A percentile compares a stretch with the other conserved stretches of the same genome.
Conservation (phyloP, 176 grass and related monocot species). For the Triticum dicoccoides region DNA sequence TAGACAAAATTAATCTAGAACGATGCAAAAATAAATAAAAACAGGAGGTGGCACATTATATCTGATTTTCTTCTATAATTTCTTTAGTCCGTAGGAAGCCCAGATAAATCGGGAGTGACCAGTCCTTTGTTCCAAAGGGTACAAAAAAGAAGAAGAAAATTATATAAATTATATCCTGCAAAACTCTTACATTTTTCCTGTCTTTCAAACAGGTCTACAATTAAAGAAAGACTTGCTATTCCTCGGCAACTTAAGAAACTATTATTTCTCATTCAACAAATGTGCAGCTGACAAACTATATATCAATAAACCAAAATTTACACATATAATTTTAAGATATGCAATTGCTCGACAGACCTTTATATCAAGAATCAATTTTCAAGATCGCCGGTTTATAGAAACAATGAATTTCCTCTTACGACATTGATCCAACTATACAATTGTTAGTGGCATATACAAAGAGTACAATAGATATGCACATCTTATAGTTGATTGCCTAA, state of each 20-base stretch:
- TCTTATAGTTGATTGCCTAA: too few species aligned
- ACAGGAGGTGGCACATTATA: not conserved
- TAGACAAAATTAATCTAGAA: not conserved
- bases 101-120: not conserved
- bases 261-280: too few species aligned
- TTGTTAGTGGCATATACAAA: too few species aligned
- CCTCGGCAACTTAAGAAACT: too few species aligned
- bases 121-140: not conserved
- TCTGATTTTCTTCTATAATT: not conserved
- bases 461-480: too few species aligned
- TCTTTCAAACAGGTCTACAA: not conserved
- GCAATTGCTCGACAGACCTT: too few species aligned
- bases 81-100: not conserved
- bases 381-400: not conserved
- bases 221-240: too few species aligned
- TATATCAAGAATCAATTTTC: too few species aligned
- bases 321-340: too few species aligned
- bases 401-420: not conserved
- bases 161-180: not conserved
- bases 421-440: not conserved
- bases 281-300: too few species aligned
- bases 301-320: too few species aligned
- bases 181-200: not conserved
- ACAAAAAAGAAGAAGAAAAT: too few species aligned
- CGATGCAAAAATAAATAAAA: not conserved